phyloP scores from a whole-genome alignment of 2,329 filamentous ascomycete genomes.

The Ascochyta fabae region DNA sequence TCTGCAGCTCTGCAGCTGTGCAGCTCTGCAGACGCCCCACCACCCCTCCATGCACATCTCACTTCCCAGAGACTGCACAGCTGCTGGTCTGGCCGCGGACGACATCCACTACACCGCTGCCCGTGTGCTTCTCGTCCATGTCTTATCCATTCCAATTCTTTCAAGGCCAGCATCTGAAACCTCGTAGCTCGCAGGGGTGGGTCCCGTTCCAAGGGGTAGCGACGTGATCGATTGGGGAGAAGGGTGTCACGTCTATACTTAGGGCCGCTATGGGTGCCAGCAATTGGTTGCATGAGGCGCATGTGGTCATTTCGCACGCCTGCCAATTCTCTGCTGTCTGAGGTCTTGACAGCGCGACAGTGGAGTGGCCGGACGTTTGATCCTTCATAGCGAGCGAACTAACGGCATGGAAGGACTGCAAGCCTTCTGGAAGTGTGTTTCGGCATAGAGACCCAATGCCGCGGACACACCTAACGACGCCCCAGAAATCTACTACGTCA shows the following conservation, averaged over 20 bases:
- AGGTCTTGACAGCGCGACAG: slow-evolving; percentile 18
- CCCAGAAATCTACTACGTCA: neutral
- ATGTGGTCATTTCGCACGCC: slow-evolving; percentile 10
- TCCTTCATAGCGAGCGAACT: neutral
- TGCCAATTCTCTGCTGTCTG: slow-evolving; percentile 15
- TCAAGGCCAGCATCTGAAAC: slow-evolving; percentile 45
- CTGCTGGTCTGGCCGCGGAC: neutral
- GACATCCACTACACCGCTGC: slow-evolving; percentile 5
- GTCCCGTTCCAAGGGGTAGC: slow-evolving; percentile 34
- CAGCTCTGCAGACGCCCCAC: slow-evolving; percentile 11
- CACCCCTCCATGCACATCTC: slow-evolving; percentile 7
- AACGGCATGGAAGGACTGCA: slow-evolving; percentile 21
- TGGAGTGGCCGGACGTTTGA: slow-evolving; percentile 10
- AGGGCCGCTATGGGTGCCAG: slow-evolving; percentile 32
- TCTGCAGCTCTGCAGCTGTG: slow-evolving; percentile 2
- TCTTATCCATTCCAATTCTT: slow-evolving; percentile 9
- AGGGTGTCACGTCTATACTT: slow-evolving; percentile 46
- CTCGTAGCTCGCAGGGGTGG: slow-evolving; percentile 36
- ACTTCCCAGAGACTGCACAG: slow-evolving; percentile 3
- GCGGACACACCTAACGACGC: neutral
- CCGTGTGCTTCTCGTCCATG: slow-evolving; percentile 2
- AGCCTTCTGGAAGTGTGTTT: slow-evolving; percentile 34
- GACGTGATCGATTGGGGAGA: slow-evolving; percentile 18
- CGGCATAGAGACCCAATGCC: slow-evolving; percentile 3
- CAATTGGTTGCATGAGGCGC: slow-evolving; percentile 31